Conservation (phyloP, 2,329 filamentous ascomycete species). For the Erysiphe pulchra region DNA sequence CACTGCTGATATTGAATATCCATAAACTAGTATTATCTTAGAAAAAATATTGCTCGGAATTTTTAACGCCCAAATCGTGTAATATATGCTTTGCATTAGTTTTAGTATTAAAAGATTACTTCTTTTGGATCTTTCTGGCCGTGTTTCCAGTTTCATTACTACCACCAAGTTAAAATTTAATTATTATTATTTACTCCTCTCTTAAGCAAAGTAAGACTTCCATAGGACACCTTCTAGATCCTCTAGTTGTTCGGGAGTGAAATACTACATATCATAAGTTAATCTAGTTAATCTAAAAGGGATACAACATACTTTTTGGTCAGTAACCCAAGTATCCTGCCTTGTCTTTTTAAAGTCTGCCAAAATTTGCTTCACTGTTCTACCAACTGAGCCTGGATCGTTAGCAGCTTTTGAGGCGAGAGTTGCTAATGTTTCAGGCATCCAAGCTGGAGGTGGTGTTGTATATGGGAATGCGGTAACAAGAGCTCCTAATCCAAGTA, state of each 20-base stretch:
- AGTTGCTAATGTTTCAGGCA: constrained; percentile 74
- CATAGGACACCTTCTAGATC: constrained; percentile 88
- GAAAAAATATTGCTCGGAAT: no score
- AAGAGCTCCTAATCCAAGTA: constrained; percentile 70
- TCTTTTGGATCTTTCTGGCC: no score
- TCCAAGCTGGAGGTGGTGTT: constrained; percentile 75
- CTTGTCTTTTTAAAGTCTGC: constrained; percentile 98
- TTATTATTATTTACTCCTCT: not conserved
- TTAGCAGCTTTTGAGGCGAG: constrained; percentile 65
- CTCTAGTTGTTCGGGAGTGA: constrained; percentile 77
- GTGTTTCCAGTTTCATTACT: no score
- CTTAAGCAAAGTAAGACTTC: constrained; percentile 82
- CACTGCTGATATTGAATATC: no score
- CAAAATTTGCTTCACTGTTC: constrained; percentile 79
- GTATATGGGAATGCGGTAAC: constrained; percentile 93
- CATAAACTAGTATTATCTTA: no score
- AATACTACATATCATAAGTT: constrained; percentile 26
- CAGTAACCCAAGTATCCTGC: constrained; percentile 94
- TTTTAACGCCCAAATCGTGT: no score
- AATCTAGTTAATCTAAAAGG: constrained; percentile 5
- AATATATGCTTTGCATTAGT: no score
- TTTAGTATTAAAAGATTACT: no score
- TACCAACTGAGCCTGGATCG: constrained; percentile 78
- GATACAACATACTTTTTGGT: constrained; percentile 60
- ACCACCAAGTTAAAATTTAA: no score